Evolutionary conservation across 2,329 filamentous ascomycete genomes (phyloP).

Genomic region (Cercospora berteroae): DNA sequence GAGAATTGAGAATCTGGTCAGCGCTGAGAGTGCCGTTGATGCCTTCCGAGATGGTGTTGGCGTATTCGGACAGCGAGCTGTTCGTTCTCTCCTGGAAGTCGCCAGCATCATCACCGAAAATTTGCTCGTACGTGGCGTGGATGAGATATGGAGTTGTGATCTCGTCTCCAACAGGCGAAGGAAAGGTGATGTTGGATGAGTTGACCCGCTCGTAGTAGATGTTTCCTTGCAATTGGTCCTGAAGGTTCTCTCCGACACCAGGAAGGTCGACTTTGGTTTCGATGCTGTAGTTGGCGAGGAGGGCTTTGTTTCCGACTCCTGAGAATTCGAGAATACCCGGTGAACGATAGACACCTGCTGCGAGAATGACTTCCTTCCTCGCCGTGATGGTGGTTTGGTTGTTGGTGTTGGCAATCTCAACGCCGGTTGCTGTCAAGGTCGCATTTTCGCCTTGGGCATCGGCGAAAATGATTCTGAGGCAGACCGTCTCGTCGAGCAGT

Average conservation of each 20-base stretch:
- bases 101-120: constrained; percentile 15
- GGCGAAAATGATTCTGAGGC: constrained; percentile 40
- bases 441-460: constrained; percentile 52
- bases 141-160: constrained; percentile 17
- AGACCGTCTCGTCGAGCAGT: constrained; percentile 41
- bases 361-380: constrained; percentile 32
- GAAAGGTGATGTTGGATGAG: constrained; percentile 14
- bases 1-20: constrained; percentile 16
- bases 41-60: constrained; percentile 5
- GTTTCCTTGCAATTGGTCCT: constrained; percentile 30
- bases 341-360: constrained; percentile 52
- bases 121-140: constrained; percentile 17
- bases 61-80: constrained; percentile 8
- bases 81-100: constrained; percentile 6
- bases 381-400: constrained; percentile 41
- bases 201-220: constrained; percentile 9
- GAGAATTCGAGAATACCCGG: constrained; percentile 60
- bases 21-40: constrained; percentile 17
- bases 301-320: constrained; percentile 53
- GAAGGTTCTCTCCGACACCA: constrained; percentile 33
- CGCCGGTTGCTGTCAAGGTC: constrained; percentile 53
- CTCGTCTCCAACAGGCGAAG: constrained; percentile 7
- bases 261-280: constrained; percentile 33
- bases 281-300: constrained; percentile 44
- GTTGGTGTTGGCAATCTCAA: constrained; percentile 41